These are phyloP conservation scores for Phialocephala sp. DNA, from an alignment of 2,329 filamentous ascomycete genomes.

Conservation along the genomic window DNA sequence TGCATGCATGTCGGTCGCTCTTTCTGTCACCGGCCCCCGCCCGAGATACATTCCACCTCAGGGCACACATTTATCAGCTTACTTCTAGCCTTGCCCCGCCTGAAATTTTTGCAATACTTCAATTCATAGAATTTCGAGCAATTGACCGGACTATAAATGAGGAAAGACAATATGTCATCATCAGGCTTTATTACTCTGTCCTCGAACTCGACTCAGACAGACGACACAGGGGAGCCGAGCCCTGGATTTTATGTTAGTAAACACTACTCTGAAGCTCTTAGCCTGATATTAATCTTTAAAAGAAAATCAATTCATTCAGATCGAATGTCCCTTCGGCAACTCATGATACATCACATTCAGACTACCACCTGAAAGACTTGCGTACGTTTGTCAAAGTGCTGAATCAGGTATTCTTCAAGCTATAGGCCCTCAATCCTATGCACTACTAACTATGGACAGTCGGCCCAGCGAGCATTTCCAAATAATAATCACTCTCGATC, in stretches of 20 bases:
- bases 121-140: too few species aligned
- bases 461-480: slow-evolving; percentile 24
- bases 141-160: too few species aligned
- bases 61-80: not conserved
- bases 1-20: not conserved
- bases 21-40: not conserved
- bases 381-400: not conserved
- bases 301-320: too few species aligned
- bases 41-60: not conserved
- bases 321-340: too few species aligned
- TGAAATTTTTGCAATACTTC: not conserved
- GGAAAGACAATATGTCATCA: too few species aligned
- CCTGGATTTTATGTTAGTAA: too few species aligned
- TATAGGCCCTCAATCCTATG: too few species aligned
- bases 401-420: not conserved
- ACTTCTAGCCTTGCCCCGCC: not conserved
- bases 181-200: too few species aligned
- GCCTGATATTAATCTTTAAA: too few species aligned
- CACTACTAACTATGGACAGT: slow-evolving; percentile 6
- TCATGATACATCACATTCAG: not conserved
- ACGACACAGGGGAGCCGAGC: too few species aligned
- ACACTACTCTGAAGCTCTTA: too few species aligned
- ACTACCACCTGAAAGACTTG: not conserved
- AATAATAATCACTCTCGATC: slow-evolving; percentile 7
- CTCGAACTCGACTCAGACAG: too few species aligned